Evolutionary conservation across 768 basidiomycete genomes (phyloP).

Genomic region (Xerocomus brunneocitrinus): DNA sequence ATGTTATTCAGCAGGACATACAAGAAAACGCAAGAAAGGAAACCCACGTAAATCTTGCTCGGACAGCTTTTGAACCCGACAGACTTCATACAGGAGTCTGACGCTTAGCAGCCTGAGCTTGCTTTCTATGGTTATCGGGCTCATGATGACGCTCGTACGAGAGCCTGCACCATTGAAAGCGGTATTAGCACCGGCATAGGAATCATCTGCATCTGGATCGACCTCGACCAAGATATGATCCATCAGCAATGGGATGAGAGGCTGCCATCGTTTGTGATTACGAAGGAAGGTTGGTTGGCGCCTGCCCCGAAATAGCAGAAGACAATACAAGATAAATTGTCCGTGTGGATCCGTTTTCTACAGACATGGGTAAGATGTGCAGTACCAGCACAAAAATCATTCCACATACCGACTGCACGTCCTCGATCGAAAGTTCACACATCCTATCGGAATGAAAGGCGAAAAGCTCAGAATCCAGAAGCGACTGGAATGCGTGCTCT

Average conservation of each 20-base stretch:
- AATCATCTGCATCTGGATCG: constrained; percentile 67
- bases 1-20: constrained; percentile 5
- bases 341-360: constrained; percentile 84
- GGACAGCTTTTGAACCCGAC: constrained; percentile 81
- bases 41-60: constrained; percentile 72
- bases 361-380: constrained; percentile 2
- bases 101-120: constrained; percentile 71
- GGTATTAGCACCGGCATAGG: constrained; percentile 41
- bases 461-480: constrained; percentile 85
- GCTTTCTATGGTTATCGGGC: constrained; percentile 73
- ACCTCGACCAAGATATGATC: constrained; percentile 80
- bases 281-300: constrained; percentile 67
- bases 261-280: constrained; percentile 78
- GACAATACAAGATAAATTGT: constrained; percentile 72
- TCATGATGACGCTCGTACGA: constrained; percentile 37
- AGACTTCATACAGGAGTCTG: constrained; percentile 85
- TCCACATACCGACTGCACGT: constrained; percentile 57
- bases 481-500: constrained; percentile 71
- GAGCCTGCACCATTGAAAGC: constrained; percentile 25
- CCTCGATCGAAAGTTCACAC: constrained; percentile 72
- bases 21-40: not conserved
- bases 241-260: constrained; percentile 77
- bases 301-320: constrained; percentile 73
- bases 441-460: constrained; percentile 89
- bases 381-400: not conserved